Evolutionary conservation across 129 eudicot genomes (phyloP).

Genomic region (Erigeron canadensis): DNA sequence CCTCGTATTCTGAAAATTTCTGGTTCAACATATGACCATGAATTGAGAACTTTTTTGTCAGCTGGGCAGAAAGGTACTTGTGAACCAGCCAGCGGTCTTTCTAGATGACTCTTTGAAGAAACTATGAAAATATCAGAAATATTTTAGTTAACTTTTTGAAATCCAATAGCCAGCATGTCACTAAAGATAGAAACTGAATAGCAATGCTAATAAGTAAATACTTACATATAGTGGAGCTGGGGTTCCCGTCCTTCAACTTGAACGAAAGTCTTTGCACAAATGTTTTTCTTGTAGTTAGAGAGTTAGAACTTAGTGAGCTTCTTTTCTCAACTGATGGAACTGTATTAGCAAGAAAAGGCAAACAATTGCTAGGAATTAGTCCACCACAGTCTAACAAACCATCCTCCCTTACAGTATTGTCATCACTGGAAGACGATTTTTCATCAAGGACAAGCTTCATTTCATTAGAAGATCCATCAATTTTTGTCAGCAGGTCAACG

Average conservation of each 20-base stretch:
- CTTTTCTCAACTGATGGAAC: conserved; percentile 65
- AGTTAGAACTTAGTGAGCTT: conserved; percentile 58
- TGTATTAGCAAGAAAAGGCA: conserved; percentile 83
- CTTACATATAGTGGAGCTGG: conserved; percentile 53
- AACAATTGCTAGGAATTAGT: conserved; percentile 66
- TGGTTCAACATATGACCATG: conserved; percentile 84
- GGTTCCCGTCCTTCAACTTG: conserved; percentile 76
- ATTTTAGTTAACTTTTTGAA: conserved; percentile 16
- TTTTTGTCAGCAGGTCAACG: conserved; percentile 26
- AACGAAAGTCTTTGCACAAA: conserved; percentile 61
- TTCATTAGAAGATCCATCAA: conserved; percentile 41
- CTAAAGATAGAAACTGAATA: neutral
- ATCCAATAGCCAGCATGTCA: neutral
- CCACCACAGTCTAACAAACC: conserved; percentile 75
- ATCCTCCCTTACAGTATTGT: conserved; percentile 42
- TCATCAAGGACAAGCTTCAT: conserved; percentile 62
- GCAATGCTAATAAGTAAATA: neutral
- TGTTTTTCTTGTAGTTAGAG: conserved; percentile 65
- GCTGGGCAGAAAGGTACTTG: conserved; percentile 82
- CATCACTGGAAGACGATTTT: conserved; percentile 50
- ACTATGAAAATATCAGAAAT: conserved; percentile 40
- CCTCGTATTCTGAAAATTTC: conserved; percentile 70
- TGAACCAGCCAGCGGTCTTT: conserved; percentile 83
- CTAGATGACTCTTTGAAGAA: conserved; percentile 60
- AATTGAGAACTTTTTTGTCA: conserved; percentile 68